Conservation (phyloP, 2,329 filamentous ascomycete genomes). For the Epichloe hybrida region DNA sequence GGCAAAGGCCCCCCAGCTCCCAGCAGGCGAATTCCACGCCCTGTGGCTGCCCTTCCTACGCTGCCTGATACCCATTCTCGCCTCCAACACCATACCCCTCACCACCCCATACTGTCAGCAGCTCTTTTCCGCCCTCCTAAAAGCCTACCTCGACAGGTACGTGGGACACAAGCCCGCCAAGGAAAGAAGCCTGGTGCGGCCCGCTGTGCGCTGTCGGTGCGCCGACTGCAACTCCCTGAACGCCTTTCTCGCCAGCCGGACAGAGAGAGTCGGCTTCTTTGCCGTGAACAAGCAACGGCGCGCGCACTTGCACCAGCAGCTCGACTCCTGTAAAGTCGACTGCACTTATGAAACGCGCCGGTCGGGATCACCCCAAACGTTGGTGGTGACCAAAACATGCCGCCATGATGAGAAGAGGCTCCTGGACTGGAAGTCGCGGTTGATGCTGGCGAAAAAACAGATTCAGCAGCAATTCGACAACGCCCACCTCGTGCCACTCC, state of each 20-base stretch:
- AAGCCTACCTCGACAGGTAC: constrained; percentile 11
- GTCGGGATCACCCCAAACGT: constrained; percentile 2
- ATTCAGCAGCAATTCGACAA: background rate
- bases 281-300: constrained; percentile 4
- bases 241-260: constrained; percentile 12
- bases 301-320: constrained; percentile 10
- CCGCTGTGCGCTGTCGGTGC: constrained; percentile 11
- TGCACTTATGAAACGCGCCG: constrained; percentile 12
- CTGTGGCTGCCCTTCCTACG: constrained; percentile 20
- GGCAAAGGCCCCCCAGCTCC: constrained; percentile 7
- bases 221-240: constrained; percentile 13
- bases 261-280: background rate
- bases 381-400: constrained; percentile 15
- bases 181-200: constrained; percentile 1
- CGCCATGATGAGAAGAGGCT: constrained; percentile 2
- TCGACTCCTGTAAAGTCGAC: constrained; percentile 7
- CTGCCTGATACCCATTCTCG: constrained; percentile 8
- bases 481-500: background rate
- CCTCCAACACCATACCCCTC: constrained; percentile 4
- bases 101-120: constrained; percentile 9
- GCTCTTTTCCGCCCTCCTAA: constrained; percentile 12
- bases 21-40: constrained; percentile 6
- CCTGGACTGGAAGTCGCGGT: background rate
- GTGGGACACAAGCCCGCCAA: constrained; percentile 10
- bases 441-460: background rate